Conservation (phyloP, 139 green algal genomes). For the Zygnema circumcarinatum region DNA sequence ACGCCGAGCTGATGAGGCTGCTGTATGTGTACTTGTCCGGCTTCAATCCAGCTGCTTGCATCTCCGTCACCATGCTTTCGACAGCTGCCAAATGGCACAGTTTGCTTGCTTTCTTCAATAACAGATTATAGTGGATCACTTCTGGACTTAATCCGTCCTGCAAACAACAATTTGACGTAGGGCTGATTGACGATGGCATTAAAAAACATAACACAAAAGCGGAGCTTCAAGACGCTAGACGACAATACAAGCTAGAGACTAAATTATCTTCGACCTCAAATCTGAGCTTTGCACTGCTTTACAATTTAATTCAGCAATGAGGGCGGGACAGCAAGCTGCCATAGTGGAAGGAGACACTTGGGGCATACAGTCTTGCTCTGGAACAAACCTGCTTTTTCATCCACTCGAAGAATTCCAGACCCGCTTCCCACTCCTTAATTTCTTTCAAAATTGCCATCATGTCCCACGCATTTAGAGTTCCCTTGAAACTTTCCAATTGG, state of each 20-base stretch:
- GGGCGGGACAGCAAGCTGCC: neutral
- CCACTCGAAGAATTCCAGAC: too few relatives aligned
- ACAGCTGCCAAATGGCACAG: neutral
- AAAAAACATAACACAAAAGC: neutral
- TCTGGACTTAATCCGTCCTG: neutral
- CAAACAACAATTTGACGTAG: neutral
- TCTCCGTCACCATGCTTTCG: neutral
- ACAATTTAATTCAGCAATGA: neutral
- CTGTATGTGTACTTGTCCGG: slow-evolving; percentile 22
- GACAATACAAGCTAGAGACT: neutral
- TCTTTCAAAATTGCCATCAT: neutral
- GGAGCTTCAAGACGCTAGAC: neutral
- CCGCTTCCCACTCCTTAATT: too few relatives aligned
- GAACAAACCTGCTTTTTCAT: too few relatives aligned
- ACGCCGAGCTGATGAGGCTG: neutral
- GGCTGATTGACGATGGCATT: neutral
- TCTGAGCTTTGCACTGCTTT: neutral
- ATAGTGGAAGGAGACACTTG: neutral
- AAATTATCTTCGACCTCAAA: too few relatives aligned
- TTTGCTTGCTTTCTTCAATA: neutral
- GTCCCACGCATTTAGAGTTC: neutral
- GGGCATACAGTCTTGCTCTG: neutral
- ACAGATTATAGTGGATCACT: neutral
- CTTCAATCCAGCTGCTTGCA: neutral
- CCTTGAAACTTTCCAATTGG: neutral